Percentiles rank a stretch among this genome's conserved stretches.
Evolutionary conservation across 2,329 filamentous ascomycete genomes (phyloP).

Genomic region (Emergomyces pasteurianus): DNA sequence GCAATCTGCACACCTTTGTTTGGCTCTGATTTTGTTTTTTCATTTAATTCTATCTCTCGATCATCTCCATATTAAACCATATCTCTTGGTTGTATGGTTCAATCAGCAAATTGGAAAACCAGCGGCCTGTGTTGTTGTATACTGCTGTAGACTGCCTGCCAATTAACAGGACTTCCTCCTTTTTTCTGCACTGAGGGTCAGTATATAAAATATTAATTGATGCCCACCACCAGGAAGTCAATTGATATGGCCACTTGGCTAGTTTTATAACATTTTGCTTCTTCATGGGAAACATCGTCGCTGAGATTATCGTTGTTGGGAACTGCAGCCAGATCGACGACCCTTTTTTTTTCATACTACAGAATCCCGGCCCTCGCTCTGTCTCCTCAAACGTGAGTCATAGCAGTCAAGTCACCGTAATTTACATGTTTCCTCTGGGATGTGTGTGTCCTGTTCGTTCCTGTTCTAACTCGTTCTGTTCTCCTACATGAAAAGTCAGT

Average conservation of each 20-base stretch:
- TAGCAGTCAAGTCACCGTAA: not conserved
- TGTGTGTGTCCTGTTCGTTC: not conserved
- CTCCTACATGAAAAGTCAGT: not conserved
- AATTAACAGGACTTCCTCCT: no score
- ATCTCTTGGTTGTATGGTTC: not conserved
- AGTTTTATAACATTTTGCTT: not conserved
- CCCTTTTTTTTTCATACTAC: not conserved
- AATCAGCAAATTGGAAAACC: not conserved
- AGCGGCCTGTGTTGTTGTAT: not conserved
- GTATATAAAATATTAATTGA: not conserved
- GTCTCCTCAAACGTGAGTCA: not conserved
- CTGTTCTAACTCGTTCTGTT: not conserved
- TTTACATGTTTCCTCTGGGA: not conserved
- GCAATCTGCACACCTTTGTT: no score
- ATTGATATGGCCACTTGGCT: slow-evolving; percentile 1
- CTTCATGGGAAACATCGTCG: not conserved
- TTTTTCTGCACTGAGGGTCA: slow-evolving; percentile 1
- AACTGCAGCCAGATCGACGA: not conserved
- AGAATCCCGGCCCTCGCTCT: no score
- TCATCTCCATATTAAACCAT: no score
- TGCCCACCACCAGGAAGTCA: not conserved
- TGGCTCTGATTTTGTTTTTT: not conserved
- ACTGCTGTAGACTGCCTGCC: no score
- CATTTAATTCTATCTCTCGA: not conserved
- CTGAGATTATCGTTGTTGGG: not conserved